phyloP scores from a whole-genome alignment of 192 early-diverging fungal species.

The Lobosporangium transversale region DNA sequence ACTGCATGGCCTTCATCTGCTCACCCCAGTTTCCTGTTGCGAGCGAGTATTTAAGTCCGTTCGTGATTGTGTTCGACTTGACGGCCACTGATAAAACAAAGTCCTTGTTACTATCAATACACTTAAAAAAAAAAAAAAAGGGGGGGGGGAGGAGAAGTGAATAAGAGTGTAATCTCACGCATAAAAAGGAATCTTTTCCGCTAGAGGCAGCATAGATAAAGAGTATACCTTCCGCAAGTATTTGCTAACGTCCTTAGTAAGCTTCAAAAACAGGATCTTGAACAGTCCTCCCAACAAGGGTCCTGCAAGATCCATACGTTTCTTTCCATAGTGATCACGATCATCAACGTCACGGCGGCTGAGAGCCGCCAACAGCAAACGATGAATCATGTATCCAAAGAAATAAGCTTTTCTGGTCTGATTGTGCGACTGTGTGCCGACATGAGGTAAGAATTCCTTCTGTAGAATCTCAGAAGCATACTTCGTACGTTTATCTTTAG shows the following conservation, averaged over 20 bases:
- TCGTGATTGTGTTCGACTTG: slow-evolving; percentile 88
- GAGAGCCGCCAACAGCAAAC: slow-evolving; percentile 86
- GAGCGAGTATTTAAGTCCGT: slow-evolving; percentile 93
- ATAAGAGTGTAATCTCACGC: too few relatives aligned
- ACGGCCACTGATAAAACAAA: slow-evolving; percentile 89
- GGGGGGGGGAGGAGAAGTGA: too few relatives aligned
- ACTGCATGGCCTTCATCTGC: slow-evolving; percentile 93
- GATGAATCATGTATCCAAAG: slow-evolving; percentile 99
- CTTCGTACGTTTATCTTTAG: slow-evolving; percentile 90
- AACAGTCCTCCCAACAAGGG: slow-evolving; percentile 92
- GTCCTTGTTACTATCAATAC: slow-evolving; percentile 86
- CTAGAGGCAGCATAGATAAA: too few relatives aligned
- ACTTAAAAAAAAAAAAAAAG: too few relatives aligned
- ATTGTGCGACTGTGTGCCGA: slow-evolving; percentile 85
- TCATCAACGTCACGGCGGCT: slow-evolving; percentile 93
- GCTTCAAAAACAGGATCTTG: slow-evolving; percentile 89
- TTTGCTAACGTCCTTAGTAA: slow-evolving; percentile 89
- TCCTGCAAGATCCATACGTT: slow-evolving; percentile 98
- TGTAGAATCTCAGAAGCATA: slow-evolving; percentile 93
- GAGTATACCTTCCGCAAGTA: slow-evolving; percentile 90
- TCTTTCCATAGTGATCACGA: slow-evolving; percentile 99
- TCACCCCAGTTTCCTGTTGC: slow-evolving; percentile 99
- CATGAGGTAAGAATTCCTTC: slow-evolving; percentile 98
- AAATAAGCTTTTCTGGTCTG: slow-evolving; percentile 97
- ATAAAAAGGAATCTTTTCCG: too few relatives aligned